Evolutionary conservation across 352 stramenopile genomes (phyloP), one percentile per base, ranked within the genome.

Genomic region (Globisporangium nagaii): DNA sequence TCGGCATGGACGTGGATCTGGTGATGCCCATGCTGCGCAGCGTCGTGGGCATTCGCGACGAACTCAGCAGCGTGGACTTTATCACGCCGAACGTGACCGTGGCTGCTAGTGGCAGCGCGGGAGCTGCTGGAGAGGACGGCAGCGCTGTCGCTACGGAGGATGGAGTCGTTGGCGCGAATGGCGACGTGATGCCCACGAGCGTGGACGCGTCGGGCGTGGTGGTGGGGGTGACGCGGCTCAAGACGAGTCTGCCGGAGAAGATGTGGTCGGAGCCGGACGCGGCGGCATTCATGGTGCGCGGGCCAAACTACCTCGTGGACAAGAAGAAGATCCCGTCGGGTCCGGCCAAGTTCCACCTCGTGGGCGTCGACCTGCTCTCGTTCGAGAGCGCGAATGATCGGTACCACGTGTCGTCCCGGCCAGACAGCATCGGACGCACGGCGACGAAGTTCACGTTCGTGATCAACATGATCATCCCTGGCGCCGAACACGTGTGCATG

Each of bases 401-500:
- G 20, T 95, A 93, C 63, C 71, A 96, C 54, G 59, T 96, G 25
- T 89, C 80, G 44, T 61, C 68, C 31, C 86, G 73, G 13, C 45
- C 67, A 5, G 86, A 89, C 47, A 90, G 73, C 45, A 78, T 96
- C 43, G 90, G 82, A 22, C 71, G 74, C 47, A 90, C 66, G 9
- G 75, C 76, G 44, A 58, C 43, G 32, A 87, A 91, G 58, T 96
- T 96, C 65, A 92, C 81, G 41, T 94, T 96, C 56, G 83, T 96
- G 5, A 71, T 96, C 46, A 95, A 93, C 60, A 93, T 95, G 75
- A 93, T 93, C 62, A 90, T 96, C 43, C 87, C 87, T 0, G 70
- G 79, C 0, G 64, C 79, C 0, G 80, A 91, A 31, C 95, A 96
- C 59, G 70, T 75, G 31, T 79, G 70, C 53, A 81, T 95, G 66